phyloP scores from a whole-genome alignment of 306 rosid genomes.

The Vigna mungo region DNA sequence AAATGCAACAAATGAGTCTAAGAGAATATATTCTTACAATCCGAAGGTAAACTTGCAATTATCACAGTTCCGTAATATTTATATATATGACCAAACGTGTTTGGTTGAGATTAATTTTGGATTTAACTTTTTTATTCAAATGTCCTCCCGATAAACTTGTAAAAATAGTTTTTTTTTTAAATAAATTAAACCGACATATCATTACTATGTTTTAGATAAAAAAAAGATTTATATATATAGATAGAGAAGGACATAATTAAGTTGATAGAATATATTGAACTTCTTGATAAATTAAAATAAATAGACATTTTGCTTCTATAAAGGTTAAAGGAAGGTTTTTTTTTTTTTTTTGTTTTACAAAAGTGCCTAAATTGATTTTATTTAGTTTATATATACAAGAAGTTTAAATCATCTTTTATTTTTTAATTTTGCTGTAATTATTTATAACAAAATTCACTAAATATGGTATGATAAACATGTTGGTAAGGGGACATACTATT shows the following conservation, averaged over 20 bases:
- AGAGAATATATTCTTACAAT: not conserved
- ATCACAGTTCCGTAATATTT: not conserved
- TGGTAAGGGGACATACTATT: not conserved
- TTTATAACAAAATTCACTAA: no score
- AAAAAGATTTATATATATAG: no score
- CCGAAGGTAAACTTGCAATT: not conserved
- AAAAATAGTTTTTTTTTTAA: not conserved
- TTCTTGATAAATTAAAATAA: no score
- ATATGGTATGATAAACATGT: not conserved
- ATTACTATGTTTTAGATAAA: not conserved
- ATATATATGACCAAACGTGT: not conserved
- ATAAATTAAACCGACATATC: not conserved
- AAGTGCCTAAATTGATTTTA: not conserved
- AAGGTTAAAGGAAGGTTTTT: no score
- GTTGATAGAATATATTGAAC: no score
- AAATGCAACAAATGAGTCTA: not conserved
- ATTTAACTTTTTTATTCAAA: not conserved
- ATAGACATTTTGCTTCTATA: no score
- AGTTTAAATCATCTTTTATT: no score
- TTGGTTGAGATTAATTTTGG: not conserved
- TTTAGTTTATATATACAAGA: not conserved
- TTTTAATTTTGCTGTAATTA: not conserved
- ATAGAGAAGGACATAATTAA: no score
- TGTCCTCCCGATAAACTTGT: not conserved
- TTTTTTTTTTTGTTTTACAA: no score